Percentiles rank a stretch among this genome's conserved stretches.
Evolutionary conservation across 176 grass and related monocot genomes (phyloP).

Genomic region (Echinochloa phyllopogon): DNA sequence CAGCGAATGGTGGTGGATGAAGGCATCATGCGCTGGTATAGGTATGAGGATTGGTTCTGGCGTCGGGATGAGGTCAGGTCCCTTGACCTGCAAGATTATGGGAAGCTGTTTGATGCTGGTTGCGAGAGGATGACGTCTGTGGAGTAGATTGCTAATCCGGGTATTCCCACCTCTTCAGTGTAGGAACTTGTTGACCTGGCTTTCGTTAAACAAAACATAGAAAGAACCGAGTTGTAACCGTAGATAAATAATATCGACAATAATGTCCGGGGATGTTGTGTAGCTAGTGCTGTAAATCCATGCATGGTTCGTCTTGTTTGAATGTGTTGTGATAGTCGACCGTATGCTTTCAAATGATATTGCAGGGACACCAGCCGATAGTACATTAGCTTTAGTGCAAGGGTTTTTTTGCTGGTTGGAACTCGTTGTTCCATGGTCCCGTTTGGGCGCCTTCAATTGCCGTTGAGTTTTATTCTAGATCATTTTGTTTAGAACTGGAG

Average conservation of each 20-base stretch:
- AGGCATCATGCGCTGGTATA: constrained; percentile 95
- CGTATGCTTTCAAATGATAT: constrained; percentile 34
- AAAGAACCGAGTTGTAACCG: constrained; percentile 30
- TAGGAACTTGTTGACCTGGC: constrained; percentile 42
- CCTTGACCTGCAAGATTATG: constrained; percentile 82
- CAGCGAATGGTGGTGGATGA: constrained; percentile 89
- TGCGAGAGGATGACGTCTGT: constrained; percentile 68
- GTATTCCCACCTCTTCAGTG: constrained; percentile 25
- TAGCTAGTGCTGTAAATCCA: constrained; percentile 53
- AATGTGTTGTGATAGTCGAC: constrained; percentile 24
- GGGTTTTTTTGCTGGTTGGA: not conserved
- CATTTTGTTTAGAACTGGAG: constrained; percentile 7
- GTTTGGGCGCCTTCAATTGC: not conserved
- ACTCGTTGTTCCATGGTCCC: not conserved
- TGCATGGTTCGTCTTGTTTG: constrained; percentile 41
- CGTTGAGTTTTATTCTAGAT: not conserved
- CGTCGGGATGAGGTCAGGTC: constrained; percentile 80
- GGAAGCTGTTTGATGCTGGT: constrained; percentile 76
- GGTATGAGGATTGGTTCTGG: constrained; percentile 93
- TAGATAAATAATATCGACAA: constrained; percentile 43
- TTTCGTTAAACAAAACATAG: constrained; percentile 44
- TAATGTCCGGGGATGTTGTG: constrained; percentile 38
- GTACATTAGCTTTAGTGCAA: constrained; percentile 5
- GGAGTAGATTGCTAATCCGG: constrained; percentile 46
- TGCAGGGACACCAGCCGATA: not conserved